A percentile compares a stretch with the other conserved stretches of the same genome.
These are phyloP conservation scores for Zychaea mexicana DNA, from an alignment of 371 early-diverging fungal species.

Conservation along the genomic window DNA sequence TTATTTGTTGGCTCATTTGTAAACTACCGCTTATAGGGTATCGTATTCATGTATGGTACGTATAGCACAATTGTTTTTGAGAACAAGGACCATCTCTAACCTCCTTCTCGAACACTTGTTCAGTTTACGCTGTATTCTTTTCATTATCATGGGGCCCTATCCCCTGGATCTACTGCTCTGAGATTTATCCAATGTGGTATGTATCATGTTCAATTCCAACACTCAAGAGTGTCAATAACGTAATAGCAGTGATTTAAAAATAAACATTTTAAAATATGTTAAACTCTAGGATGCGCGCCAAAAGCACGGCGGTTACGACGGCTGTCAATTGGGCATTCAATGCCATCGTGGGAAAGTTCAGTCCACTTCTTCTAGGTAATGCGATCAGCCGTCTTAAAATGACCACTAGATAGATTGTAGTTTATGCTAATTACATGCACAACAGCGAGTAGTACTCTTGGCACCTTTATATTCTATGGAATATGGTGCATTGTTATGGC, in stretches of 20 bases:
- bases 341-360: slow-evolving; percentile 35
- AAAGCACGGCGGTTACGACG: slow-evolving; percentile 58
- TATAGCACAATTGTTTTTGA: not conserved
- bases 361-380: slow-evolving; percentile 27
- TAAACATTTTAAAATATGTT: no score
- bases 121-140: slow-evolving; percentile 32
- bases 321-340: slow-evolving; percentile 69
- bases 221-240: no score
- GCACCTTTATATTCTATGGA: slow-evolving; percentile 50
- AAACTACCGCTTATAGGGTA: slow-evolving; percentile 18
- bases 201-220: not conserved
- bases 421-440: not conserved
- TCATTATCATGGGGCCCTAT: slow-evolving; percentile 42
- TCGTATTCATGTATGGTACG: slow-evolving; percentile 39
- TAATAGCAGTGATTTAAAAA: no score
- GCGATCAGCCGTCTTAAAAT: not conserved
- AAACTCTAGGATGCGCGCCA: slow-evolving; percentile 49
- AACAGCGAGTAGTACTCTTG: slow-evolving; percentile 29
- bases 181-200: slow-evolving; percentile 52
- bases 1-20: not conserved
- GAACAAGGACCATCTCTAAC: no score
- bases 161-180: slow-evolving; percentile 55
- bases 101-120: not conserved
- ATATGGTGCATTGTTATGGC: slow-evolving; percentile 24
- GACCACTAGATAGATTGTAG: not conserved